These are phyloP conservation scores for Rhododendron henanense DNA, from an alignment of 148 eudicot species.

Conservation along the genomic window DNA sequence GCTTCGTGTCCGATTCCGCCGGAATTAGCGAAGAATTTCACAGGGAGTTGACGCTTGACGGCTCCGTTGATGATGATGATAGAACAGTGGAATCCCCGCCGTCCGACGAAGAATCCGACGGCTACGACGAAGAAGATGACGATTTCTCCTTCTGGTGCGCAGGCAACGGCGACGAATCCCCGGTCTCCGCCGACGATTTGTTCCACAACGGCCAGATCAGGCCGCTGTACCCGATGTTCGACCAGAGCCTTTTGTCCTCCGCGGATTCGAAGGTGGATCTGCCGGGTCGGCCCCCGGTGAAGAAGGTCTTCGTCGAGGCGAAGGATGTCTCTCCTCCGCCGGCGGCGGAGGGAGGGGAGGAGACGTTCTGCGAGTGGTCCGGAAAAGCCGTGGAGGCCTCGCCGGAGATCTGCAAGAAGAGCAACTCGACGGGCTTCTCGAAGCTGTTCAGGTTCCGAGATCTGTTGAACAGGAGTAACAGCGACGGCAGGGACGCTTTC, in stretches of 20 bases:
- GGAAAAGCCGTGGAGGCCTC: constrained; percentile 23
- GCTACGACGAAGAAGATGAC: constrained; percentile 19
- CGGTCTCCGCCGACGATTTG: constrained; percentile 53
- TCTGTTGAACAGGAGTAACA: constrained; percentile 47
- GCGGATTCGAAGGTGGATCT: constrained; percentile 13
- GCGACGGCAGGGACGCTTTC: constrained; percentile 79
- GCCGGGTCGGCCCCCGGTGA: constrained; percentile 38
- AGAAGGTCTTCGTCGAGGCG: constrained; percentile 48
- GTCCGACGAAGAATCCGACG: background rate
- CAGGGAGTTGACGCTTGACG: background rate
- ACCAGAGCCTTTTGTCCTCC: constrained; percentile 19
- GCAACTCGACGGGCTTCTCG: constrained; percentile 95
- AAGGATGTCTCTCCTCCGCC: constrained; percentile 4
- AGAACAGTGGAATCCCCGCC: background rate
- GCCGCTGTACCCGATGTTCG: constrained; percentile 44
- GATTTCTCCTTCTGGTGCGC: constrained; percentile 35
- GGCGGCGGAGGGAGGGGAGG: constrained; percentile 19
- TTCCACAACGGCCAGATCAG: constrained; percentile 69
- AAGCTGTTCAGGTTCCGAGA: constrained; percentile 71
- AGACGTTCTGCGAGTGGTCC: constrained; percentile 50
- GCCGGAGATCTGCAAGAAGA: constrained; percentile 59
- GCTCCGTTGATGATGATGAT: background rate
- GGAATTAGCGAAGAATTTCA: background rate
- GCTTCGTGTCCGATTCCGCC: background rate
- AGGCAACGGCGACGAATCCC: constrained; percentile 18